Percentiles rank a stretch among this genome's conserved stretches.
Conservation (phyloP, 164 flowering plant genomes). For the Magnolia sinica region DNA sequence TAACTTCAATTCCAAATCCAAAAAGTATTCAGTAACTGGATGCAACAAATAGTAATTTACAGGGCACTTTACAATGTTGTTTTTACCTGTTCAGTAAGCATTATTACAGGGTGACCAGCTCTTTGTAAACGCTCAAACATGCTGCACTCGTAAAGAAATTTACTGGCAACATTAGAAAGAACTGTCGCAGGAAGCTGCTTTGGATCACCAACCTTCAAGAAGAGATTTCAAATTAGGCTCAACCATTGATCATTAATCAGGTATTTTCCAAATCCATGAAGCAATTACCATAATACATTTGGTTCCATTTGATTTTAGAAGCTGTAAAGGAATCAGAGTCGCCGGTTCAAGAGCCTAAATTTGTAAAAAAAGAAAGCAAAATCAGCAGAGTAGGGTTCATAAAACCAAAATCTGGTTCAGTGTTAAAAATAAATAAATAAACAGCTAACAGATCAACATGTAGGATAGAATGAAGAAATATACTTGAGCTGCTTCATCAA, state of each 20-base stretch:
- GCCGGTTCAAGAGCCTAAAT: slow-evolving; percentile 96
- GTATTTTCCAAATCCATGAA: neutral
- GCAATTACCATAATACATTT: slow-evolving; percentile 77
- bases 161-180: slow-evolving; percentile 82
- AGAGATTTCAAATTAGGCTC: slow-evolving; percentile 5
- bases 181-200: slow-evolving; percentile 99
- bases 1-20: no score
- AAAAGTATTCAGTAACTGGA: no score
- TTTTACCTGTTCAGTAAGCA: slow-evolving; percentile 86
- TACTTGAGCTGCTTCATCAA: slow-evolving; percentile 99
- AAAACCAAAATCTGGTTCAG: neutral
- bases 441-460: neutral
- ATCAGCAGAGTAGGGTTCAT: neutral
- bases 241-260: neutral
- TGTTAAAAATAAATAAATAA: neutral
- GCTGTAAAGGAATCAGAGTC: slow-evolving; percentile 91
- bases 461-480: slow-evolving; percentile 7
- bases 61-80: no score
- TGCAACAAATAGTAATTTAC: no score
- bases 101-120: slow-evolving; percentile 82
- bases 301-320: slow-evolving; percentile 70
- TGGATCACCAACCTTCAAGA: slow-evolving; percentile 93
- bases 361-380: slow-evolving; percentile 14
- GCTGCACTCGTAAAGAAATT: slow-evolving; percentile 83
- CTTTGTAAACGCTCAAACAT: slow-evolving; percentile 97